phyloP scores from a whole-genome alignment of 306 rosid genomes.

The Quercus agrifolia region DNA sequence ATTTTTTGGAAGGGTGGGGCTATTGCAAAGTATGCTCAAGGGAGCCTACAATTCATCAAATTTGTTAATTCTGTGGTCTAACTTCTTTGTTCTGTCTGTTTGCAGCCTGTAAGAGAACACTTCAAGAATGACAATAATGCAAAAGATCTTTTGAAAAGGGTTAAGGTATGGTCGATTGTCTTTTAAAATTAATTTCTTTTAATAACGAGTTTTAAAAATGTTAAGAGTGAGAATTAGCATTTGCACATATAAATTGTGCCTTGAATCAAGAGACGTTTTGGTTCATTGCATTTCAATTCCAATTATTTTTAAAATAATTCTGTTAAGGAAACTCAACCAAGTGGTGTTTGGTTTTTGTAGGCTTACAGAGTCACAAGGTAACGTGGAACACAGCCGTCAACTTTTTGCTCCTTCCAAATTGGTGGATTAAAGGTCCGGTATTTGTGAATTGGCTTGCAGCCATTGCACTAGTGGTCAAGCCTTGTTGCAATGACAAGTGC shows the following conservation, averaged over 20 bases:
- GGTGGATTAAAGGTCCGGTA: neutral
- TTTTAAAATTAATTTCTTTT: neutral
- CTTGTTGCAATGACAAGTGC: too few species aligned
- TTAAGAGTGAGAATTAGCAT: neutral
- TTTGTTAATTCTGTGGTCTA: neutral
- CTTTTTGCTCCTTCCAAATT: neutral
- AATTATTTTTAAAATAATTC: neutral
- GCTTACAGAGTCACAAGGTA: conserved; percentile 42
- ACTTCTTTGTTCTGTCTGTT: conserved; percentile 12
- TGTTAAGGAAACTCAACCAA: neutral
- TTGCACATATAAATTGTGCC: neutral
- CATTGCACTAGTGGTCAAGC: neutral
- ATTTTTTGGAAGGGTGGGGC: too few species aligned
- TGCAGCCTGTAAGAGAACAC: conserved; percentile 81
- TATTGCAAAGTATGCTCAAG: neutral
- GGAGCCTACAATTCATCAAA: neutral
- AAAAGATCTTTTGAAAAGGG: conserved; percentile 60
- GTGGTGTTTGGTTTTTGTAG: conserved; percentile 17
- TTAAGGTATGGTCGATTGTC: conserved; percentile 49
- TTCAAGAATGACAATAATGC: conserved; percentile 67
- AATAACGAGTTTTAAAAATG: neutral
- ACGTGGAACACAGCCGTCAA: neutral
- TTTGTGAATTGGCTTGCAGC: neutral
- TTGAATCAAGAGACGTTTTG: neutral
- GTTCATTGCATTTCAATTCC: too few species aligned